These are phyloP conservation scores for Opeltia flavorubescens DNA, from an alignment of 495 filamentous ascomycete species.

Conservation along the genomic window DNA sequence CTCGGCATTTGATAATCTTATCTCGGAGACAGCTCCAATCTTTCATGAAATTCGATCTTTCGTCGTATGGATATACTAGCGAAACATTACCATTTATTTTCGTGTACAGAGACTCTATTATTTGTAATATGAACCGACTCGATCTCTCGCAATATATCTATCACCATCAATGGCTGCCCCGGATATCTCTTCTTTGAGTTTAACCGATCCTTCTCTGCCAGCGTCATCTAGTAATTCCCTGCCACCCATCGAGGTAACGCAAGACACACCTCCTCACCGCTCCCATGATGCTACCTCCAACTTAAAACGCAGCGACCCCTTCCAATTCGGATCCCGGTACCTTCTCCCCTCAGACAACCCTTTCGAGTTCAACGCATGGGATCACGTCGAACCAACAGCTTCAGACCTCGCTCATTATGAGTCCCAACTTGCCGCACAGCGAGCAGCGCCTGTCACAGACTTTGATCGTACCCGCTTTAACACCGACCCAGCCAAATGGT, in stretches of 20 bases:
- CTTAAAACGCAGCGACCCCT: slow-evolving; percentile 77
- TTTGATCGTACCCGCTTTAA: slow-evolving; percentile 85
- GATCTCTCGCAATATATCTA: background rate
- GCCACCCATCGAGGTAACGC: slow-evolving; percentile 22
- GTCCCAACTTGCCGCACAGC: slow-evolving; percentile 68
- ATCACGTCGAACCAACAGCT: slow-evolving; percentile 80
- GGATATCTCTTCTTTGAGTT: slow-evolving; percentile 6
- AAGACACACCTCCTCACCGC: slow-evolving; percentile 22
- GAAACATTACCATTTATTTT: background rate
- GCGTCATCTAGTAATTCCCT: slow-evolving; percentile 28
- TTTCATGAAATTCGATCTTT: background rate
- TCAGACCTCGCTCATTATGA: slow-evolving; percentile 70
- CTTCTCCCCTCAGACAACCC: slow-evolving; percentile 72
- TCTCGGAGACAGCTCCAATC: background rate
- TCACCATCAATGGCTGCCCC: background rate
- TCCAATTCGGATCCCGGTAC: slow-evolving; percentile 84
- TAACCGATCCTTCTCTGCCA: background rate
- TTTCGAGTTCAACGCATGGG: slow-evolving; percentile 96
- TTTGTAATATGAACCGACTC: no score
- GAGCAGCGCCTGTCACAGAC: slow-evolving; percentile 66
- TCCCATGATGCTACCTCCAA: slow-evolving; percentile 39
- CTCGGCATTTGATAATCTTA: background rate
- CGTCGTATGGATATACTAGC: background rate
- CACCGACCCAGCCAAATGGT: slow-evolving; percentile 78
- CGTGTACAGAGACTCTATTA: background rate